Evolutionary conservation across 257 asterid species (phyloP), one percentile per base, ranked within the genome.

Genomic region (Plectranthus barbatus): DNA sequence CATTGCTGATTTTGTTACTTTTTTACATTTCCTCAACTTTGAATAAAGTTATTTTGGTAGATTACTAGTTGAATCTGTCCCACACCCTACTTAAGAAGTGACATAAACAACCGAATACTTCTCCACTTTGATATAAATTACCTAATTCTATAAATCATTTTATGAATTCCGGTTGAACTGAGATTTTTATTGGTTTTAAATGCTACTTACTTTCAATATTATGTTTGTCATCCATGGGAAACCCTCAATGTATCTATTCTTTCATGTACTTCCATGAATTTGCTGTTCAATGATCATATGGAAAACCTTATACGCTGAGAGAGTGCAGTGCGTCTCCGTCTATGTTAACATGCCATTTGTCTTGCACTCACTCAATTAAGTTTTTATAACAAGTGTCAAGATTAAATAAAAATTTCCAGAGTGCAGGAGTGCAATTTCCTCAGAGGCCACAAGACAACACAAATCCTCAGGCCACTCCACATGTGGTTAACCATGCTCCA

Each of bases 381-480:
- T 39, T 29, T 18, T 59, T 36, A 10, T 60, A 20, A 40, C 61
- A 2, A 41, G 44, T 48, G 41, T 45, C 47, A 56, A 74, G 41
- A 68, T 70, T 33, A 50, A 55, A 56, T 46, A 51, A 69, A 42
- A 29, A 69, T 54, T 70, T 79, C 62, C 95, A 93, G 99, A 87
- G 80, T 80, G 90, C 94, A 57, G 97, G 96, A 61, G 97, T 93
- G 59, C 72, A 93, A 81, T 93, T 93, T 77, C 83, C 96, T 59
- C 84, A 79, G 84, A 83, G 85, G 73, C 76, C 88, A 45, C 74
- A 13, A 52, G 82, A 64, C 33, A 53, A 67, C 51, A 74, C 81
- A 64, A 83, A 69, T 42, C 77, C 80, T 66, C 76, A 73, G 31
- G 75, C 85, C 24, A 55, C 74, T 21, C 19, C 79, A 26, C 72